Evolutionary conservation across 768 basidiomycete genomes (phyloP), one percentile per base, ranked within the genome.

Genomic region (Cubamyces lactineus): DNA sequence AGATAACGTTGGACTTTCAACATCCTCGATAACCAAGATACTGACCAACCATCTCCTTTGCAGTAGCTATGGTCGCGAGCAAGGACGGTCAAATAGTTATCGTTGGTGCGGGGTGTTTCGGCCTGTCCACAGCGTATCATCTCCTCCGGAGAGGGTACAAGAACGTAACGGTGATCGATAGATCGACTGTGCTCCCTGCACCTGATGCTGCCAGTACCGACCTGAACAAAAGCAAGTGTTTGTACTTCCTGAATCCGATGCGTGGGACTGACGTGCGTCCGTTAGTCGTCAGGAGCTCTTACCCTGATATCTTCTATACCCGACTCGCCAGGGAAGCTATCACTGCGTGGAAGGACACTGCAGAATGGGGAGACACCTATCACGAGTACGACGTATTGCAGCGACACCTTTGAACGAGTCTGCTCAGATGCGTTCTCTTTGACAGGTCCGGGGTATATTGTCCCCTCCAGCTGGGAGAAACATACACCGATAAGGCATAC

Each of bases 101-200:
- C 62, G 78, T 93, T 45, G 93, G 93, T 26, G 87, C 91, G 42
- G 93, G 93, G 5, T 87, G 87, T 65, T 96, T 96, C 71, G 95
- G 95, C 6, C 77, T 92, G 52, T 95, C 93, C 17, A 91, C 95
- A 0, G 95, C 94, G 1, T 82, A 86, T 66, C 86, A 92, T 71
- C 85, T 96, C 53, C 78, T 96, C 51, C 72, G 77, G 57, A 77
- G 86, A 61, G 88, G 90, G 17, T 94, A 87, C 74, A 79, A 74
- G 16, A 69, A 87, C 59, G 82, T 96, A 64, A 91, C 86, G 0
- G 75, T 97, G 7, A 78, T 96, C 52, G 95, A 96, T 71, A 82
- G 87, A 64, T 84, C 91, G 7, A 68, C 71, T 1, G 75, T 76
- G 2, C 70, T 96, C 3, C 95, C 95, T 3, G 92, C 95, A 1